These are phyloP conservation scores for Calonectria henricotiae DNA, from an alignment of 2,329 filamentous ascomycete genomes.

Conservation along the genomic window DNA sequence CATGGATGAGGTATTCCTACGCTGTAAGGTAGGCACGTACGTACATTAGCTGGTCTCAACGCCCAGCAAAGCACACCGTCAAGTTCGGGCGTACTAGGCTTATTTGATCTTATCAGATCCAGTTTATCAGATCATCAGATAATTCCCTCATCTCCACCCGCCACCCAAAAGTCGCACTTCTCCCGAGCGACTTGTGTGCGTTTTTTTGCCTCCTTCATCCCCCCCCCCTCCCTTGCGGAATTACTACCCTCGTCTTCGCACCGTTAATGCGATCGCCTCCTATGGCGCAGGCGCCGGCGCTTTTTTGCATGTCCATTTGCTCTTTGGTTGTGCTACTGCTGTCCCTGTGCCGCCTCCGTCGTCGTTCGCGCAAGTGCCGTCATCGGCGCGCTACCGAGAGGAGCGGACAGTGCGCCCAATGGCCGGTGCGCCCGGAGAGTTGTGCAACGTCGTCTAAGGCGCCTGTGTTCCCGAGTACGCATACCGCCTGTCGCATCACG, in stretches of 20 bases:
- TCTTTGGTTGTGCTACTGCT: not conserved
- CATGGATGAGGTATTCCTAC: constrained; percentile 13
- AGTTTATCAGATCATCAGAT: constrained; percentile 74
- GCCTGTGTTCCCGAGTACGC: constrained; percentile 4
- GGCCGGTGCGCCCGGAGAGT: constrained; percentile 13
- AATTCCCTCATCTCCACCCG: constrained; percentile 61
- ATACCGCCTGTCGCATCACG: constrained; percentile 11
- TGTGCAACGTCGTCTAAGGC: constrained; percentile 16
- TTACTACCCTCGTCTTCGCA: constrained; percentile 42
- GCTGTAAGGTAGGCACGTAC: not conserved
- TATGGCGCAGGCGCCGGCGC: constrained; percentile 39
- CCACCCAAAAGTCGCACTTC: constrained; percentile 18
- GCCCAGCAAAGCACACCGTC: not conserved
- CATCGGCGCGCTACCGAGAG: constrained; percentile 39
- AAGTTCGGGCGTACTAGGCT: constrained; percentile 31
- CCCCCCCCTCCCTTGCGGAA: constrained; percentile 28
- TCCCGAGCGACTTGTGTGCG: constrained; percentile 16
- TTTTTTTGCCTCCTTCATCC: constrained; percentile 21
- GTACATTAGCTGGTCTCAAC: constrained; percentile 2
- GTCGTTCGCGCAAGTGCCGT: constrained; percentile 43
- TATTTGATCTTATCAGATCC: constrained; percentile 62
- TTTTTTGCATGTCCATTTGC: constrained; percentile 21
- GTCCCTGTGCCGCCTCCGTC: constrained; percentile 29
- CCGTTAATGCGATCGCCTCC: constrained; percentile 42
- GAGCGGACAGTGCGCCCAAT: not conserved